Percentiles rank a stretch among this genome's conserved stretches.
phyloP scores from a whole-genome alignment of 495 filamentous ascomycete genomes.

The Penicillium macrosclerotiorum region DNA sequence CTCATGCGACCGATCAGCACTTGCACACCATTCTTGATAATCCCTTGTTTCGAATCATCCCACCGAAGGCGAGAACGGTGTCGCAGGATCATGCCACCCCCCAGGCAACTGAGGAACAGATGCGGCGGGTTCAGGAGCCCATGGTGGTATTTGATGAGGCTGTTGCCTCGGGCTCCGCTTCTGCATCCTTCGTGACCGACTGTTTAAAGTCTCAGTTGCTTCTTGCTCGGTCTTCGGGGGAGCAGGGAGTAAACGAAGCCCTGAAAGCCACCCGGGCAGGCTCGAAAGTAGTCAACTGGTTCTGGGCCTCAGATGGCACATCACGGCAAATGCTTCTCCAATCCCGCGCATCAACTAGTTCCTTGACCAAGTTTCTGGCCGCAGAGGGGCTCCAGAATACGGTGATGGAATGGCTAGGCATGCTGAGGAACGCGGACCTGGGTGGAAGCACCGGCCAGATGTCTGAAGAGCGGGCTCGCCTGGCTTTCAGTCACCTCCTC shows the following conservation, averaged over 20 bases:
- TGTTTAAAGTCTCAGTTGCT: constrained; percentile 39
- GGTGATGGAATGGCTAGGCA: constrained; percentile 32
- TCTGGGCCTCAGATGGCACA: constrained; percentile 35
- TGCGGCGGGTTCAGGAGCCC: constrained; percentile 29
- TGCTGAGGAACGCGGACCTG: constrained; percentile 30
- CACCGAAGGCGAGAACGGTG: constrained; percentile 12
- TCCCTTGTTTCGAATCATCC: constrained; percentile 53
- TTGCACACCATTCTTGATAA: constrained; percentile 67
- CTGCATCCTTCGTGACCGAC: constrained; percentile 8
- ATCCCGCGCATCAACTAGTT: constrained; percentile 10
- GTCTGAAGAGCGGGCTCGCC: constrained; percentile 15
- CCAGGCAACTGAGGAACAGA: constrained; percentile 12
- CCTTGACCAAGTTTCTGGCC: constrained; percentile 39
- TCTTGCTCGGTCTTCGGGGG: constrained; percentile 19
- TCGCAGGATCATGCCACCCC: constrained; percentile 10
- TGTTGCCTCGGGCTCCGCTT: constrained; percentile 38
- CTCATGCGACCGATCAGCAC: constrained; percentile 52
- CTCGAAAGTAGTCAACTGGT: constrained; percentile 39
- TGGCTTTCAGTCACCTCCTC: constrained; percentile 28
- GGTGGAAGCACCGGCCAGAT: constrained; percentile 27
- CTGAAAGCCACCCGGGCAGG: constrained; percentile 36
- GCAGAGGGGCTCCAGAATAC: constrained; percentile 37
- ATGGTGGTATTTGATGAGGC: constrained; percentile 42
- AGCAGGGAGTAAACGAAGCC: constrained; percentile 15
- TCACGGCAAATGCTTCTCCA: constrained; percentile 28